Percentiles rank a stretch among this genome's conserved stretches.
Conservation (phyloP, 2,329 filamentous ascomycete species). For the Aspergillus proliferans region DNA sequence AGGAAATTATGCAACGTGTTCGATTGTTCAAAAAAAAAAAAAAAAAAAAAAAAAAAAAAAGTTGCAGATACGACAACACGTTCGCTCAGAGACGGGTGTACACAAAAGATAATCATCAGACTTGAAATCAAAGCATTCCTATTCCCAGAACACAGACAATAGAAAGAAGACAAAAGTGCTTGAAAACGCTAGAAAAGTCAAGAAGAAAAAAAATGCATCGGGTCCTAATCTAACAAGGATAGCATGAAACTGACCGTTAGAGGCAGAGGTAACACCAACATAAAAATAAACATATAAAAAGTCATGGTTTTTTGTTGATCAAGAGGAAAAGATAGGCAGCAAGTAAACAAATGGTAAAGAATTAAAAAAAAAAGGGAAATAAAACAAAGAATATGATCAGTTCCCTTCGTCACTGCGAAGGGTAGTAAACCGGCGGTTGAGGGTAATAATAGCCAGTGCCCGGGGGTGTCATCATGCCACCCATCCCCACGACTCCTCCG, state of each 20-base stretch:
- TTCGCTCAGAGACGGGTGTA: not conserved
- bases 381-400: constrained; percentile 1
- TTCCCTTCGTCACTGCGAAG: constrained; percentile 16
- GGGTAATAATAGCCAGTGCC: constrained; percentile 48
- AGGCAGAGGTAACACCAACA: too few relatives aligned
- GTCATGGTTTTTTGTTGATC: not conserved
- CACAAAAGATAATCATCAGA: too few relatives aligned
- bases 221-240: constrained; percentile 18
- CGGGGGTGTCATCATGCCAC: constrained; percentile 68
- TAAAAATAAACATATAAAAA: not conserved
- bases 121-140: not conserved
- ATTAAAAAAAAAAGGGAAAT: constrained; percentile 7
- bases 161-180: constrained; percentile 3
- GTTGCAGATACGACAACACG: not conserved
- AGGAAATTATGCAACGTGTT: not conserved
- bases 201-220: constrained; percentile 14
- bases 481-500: constrained; percentile 61
- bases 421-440: constrained; percentile 63
- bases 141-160: not conserved
- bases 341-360: constrained; percentile 13
- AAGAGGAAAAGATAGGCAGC: constrained; percentile 8
- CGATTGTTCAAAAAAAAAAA: not conserved
- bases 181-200: constrained; percentile 12
- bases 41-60: not conserved
- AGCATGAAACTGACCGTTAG: constrained; percentile 5